A percentile compares a stretch with the other conserved stretches of the same genome.
phyloP scores from a whole-genome alignment of 2,329 filamentous ascomycete species.

The Calonectria pauciramosa region DNA sequence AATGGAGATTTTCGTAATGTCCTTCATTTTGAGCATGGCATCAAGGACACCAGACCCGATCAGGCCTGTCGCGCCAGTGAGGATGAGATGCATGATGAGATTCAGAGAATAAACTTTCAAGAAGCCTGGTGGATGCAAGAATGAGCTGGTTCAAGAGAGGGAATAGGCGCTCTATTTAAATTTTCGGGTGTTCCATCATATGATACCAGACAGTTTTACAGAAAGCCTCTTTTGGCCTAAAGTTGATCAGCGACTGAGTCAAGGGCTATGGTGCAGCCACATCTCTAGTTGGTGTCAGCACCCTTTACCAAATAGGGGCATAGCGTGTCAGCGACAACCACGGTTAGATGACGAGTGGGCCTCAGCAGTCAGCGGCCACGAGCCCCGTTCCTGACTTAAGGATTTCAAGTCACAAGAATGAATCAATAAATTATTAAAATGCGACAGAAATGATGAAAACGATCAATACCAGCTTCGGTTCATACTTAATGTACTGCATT shows the following conservation, averaged over 20 bases:
- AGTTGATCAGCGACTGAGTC: background rate
- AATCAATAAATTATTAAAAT: background rate
- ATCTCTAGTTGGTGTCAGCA: background rate
- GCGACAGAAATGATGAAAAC: background rate
- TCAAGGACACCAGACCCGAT: slow-evolving; percentile 35
- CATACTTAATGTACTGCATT: background rate
- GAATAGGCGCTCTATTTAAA: background rate
- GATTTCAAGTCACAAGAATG: background rate
- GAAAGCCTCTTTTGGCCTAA: background rate
- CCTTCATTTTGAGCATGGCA: slow-evolving; percentile 37
- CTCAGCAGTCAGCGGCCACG: background rate
- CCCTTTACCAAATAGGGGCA: background rate
- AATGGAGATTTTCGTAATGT: slow-evolving; percentile 37
- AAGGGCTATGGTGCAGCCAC: background rate
- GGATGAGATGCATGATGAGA: slow-evolving; percentile 36
- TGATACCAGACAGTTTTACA: background rate
- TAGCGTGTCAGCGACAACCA: background rate
- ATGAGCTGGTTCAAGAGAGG: too few species aligned
- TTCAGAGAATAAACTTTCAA: background rate
- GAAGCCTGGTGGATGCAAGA: background rate
- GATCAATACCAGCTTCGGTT: too few species aligned
- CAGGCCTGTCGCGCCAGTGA: slow-evolving; percentile 47
- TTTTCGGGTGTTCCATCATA: background rate
- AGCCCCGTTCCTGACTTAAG: background rate
- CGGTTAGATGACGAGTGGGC: background rate